Conservation (phyloP, 768 basidiomycete genomes). For the Hygrocybe punicea region DNA sequence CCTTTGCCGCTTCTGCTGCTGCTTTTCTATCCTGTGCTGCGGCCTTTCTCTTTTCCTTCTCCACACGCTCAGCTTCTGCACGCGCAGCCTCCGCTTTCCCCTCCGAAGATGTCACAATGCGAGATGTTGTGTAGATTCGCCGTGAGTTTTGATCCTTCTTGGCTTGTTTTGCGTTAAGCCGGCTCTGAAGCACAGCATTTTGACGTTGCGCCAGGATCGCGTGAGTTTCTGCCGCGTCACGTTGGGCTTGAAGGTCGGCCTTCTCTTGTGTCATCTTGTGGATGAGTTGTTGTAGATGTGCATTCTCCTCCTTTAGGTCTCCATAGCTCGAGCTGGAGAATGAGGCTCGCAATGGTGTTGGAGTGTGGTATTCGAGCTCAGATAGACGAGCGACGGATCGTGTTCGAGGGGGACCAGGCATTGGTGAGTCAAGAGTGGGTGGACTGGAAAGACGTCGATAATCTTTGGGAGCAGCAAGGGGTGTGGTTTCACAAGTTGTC, state of each 20-base stretch:
- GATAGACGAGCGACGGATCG: neutral
- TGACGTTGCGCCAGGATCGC: neutral
- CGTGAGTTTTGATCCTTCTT: neutral
- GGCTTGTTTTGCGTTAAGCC: neutral
- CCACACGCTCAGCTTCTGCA: conserved; percentile 1
- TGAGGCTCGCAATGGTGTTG: neutral
- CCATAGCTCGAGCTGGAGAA: neutral
- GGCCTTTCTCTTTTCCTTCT: conserved; percentile 9
- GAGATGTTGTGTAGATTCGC: neutral
- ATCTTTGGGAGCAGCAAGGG: neutral
- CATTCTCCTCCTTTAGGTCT: neutral
- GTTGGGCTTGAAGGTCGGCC: neutral
- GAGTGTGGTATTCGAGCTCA: neutral
- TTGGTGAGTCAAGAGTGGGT: neutral
- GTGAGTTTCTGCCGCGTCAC: neutral
- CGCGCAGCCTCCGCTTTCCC: neutral
- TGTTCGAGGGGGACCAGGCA: neutral
- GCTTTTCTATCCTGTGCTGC: conserved; percentile 4
- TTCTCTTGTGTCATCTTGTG: neutral
- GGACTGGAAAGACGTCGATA: neutral
- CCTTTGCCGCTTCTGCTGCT: neutral
- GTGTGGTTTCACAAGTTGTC: neutral
- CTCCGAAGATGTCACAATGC: neutral
- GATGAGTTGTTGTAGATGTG: neutral
- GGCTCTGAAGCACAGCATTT: neutral